Evolutionary conservation across 2,329 filamentous ascomycete species (phyloP), one percentile per base, ranked within the genome.

Genomic region (Dactylellina parvicollis): DNA sequence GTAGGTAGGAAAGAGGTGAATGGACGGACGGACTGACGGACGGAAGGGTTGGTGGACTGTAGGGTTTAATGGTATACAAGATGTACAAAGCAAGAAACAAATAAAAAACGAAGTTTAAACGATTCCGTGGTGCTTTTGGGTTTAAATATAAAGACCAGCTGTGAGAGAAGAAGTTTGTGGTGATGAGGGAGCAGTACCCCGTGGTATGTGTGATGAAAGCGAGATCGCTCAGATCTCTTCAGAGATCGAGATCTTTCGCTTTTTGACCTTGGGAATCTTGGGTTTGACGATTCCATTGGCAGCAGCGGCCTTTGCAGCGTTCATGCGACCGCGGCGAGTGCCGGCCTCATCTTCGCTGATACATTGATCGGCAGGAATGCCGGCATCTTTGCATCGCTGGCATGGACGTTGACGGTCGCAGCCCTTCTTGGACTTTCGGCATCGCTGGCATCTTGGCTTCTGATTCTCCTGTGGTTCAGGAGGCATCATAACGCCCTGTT

Each of bases 341-440:
- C 98, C 98, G 76, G 92, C 92, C 82, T 99, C 95, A 78, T 99
- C 95, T 81, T 99, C 95, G 81, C 93, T 97, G 81, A 99, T 88
- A 81, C 95, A 99, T 76, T 94, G 92, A 77, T 98, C 95, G 71
- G 92, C 88, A 66, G 91, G 90, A 78, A 99, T 92, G 18, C 95
- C 95, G 44, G 95, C 95, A 82, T 99, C 95, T 80, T 92, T 92
- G 87, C 95, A 99, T 75, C 95, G 88, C 64, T 92, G 92, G 79
- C 95, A 99, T 26, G 95, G 95, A 38, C 95, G 89, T 82, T 98
- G 95, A 69, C 95, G 90, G 83, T 99, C 95, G 80, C 95, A 99
- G 10, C 95, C 95, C 83, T 99, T 99, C 86, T 99, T 99, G 83
- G 94, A 98, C 87, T 99, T 99, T 79, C 95, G 90, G 85, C 95